Base-by-base conservation (phyloP, 2,329 filamentous ascomycete genomes). In the Dendryphion nanum region DNA sequence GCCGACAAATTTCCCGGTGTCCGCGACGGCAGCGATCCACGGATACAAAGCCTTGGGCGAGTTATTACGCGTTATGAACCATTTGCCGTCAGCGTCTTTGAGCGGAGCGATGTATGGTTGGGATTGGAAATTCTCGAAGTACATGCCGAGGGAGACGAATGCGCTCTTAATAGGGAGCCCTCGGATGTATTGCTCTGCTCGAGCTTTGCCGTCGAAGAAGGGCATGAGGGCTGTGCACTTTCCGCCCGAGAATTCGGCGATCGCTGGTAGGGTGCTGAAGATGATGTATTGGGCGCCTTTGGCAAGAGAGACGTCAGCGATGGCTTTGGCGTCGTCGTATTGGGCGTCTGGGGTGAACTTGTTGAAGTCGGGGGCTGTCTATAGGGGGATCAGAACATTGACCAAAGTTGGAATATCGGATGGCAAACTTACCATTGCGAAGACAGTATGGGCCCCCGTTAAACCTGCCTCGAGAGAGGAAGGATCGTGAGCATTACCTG, bases 131-230 rank as follows among this genome's bases (percentile, higher is more conserved):
- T 48, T 51, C 26, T 43, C 41, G 41, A 45, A 44, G 35, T 45
- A 47, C 4, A 35, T 36, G 16, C 39, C 41, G 3, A 36, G 33
- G n/a, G 45, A 35, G 33, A 30, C 38, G 40, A 51, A 56, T 20
- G 40, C 40, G 14, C 42, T 48, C 36, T 42, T 41, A 7, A 51
- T 32, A 1, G 66, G 67, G 3, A 72, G 61, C 0, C 53, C 41
- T n/a, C 72, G 69, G 30, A 77, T 70, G 53, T 80, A 77, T 17
- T 68, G 52, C 47, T 77, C 75, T 0, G 74, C 68, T 17, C 64
- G 50, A 30, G 66, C 67, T 42, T 73, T 73, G 34, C 51, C 55
- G 41, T 73, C 69, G 36, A 73, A 73, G n/a, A n/a, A n/a, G 38
- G 66, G 62, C 6, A 50, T 42, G 24, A 70, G 51, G 18, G 61